phyloP scores from a whole-genome alignment of 2,329 filamentous ascomycete genomes.

The Pseudogymnoascus sp. region DNA sequence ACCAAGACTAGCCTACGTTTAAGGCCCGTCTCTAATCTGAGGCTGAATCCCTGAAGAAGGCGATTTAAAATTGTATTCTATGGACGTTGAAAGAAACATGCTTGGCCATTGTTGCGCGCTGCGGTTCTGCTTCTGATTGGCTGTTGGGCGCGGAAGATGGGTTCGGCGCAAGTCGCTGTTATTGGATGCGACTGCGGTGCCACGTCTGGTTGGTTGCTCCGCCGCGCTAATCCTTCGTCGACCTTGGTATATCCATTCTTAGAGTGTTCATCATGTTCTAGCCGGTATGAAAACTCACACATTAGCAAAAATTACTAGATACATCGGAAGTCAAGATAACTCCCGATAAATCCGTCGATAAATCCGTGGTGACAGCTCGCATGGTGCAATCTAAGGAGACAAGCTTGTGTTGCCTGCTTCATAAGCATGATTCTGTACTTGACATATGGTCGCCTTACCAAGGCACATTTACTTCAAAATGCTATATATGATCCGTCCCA shows the following conservation, averaged over 20 bases:
- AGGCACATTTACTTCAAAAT: slow-evolving; percentile 7
- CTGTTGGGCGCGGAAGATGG: neutral
- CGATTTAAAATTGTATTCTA: neutral
- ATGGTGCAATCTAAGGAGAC: neutral
- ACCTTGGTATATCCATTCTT: neutral
- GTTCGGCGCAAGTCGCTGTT: slow-evolving; percentile 4
- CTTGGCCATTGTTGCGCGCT: neutral
- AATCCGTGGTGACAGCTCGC: neutral
- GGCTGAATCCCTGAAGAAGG: neutral
- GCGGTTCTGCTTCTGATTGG: slow-evolving; percentile 14
- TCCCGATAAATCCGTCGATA: neutral
- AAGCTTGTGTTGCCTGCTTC: neutral
- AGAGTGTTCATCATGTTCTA: neutral
- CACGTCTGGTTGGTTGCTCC: neutral
- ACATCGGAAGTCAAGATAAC: neutral
- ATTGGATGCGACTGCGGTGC: slow-evolving; percentile 15
- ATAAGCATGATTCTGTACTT: slow-evolving; percentile 9
- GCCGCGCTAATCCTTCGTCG: neutral
- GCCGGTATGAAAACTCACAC: neutral
- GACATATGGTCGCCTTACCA: neutral
- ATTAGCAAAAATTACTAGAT: neutral
- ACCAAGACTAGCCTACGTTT: neutral
- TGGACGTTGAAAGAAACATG: neutral
- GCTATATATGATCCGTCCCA: slow-evolving; percentile 13
- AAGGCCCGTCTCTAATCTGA: neutral